A percentile compares a stretch with the other conserved stretches of the same genome.
phyloP scores from a whole-genome alignment of 805 yeast species.

The Barnettozyma pratensis region DNA sequence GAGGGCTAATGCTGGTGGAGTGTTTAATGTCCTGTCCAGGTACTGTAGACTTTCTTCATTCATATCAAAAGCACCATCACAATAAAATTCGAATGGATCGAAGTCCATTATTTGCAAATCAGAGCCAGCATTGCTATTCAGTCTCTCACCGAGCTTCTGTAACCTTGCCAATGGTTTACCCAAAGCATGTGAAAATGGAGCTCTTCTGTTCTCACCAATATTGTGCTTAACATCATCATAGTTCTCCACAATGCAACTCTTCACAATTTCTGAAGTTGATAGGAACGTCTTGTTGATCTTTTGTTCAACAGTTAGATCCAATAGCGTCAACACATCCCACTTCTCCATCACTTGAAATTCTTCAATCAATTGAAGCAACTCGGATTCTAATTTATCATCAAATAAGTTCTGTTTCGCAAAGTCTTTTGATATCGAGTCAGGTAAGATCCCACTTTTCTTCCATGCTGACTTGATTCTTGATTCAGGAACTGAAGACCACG shows the following conservation, averaged over 20 bases:
- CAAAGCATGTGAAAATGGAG: slow-evolving; percentile 24
- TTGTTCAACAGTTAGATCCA: slow-evolving; percentile 43
- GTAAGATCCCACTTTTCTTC: slow-evolving; percentile 39
- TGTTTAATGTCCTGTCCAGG: neutral
- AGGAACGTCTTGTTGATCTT: slow-evolving; percentile 39
- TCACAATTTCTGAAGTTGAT: slow-evolving; percentile 56
- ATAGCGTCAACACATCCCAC: slow-evolving; percentile 52
- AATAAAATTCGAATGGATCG: slow-evolving; percentile 5
- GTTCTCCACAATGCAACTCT: slow-evolving; percentile 50
- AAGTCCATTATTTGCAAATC: slow-evolving; percentile 6
- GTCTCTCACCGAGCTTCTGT: slow-evolving; percentile 19
- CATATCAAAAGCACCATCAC: slow-evolving; percentile 1
- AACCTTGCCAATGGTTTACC: slow-evolving; percentile 23
- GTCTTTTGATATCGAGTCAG: slow-evolving; percentile 25
- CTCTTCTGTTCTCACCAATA: slow-evolving; percentile 16
- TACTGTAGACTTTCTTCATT: slow-evolving; percentile 1
- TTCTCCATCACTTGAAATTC: slow-evolving; percentile 45
- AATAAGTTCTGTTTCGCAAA: slow-evolving; percentile 28
- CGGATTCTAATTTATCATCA: slow-evolving; percentile 34
- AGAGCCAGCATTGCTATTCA: slow-evolving; percentile 6
- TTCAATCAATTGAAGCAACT: slow-evolving; percentile 40
- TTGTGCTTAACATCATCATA: slow-evolving; percentile 20
- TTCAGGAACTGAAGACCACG: slow-evolving; percentile 45
- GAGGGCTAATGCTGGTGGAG: neutral
- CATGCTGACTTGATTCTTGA: slow-evolving; percentile 36